Percentiles rank a stretch among this genome's conserved stretches.
phyloP scores from a whole-genome alignment of 2,329 filamentous ascomycete species.

The Beauveria australis region DNA sequence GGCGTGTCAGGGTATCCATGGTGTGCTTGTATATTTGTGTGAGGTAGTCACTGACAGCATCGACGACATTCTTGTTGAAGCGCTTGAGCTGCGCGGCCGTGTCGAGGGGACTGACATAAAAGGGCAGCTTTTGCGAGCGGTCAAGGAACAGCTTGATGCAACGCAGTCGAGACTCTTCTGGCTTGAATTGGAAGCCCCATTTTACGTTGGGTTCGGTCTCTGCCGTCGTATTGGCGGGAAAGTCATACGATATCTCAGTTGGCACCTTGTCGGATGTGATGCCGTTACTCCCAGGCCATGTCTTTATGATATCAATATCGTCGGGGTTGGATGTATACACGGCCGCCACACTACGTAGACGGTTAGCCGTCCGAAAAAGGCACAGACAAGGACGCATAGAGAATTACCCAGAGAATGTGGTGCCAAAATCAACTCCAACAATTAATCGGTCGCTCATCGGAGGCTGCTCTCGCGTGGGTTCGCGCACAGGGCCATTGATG shows the following conservation, averaged over 20 bases:
- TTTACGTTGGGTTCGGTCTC: constrained; percentile 45
- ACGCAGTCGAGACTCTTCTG: constrained; percentile 65
- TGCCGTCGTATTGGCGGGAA: constrained; percentile 20
- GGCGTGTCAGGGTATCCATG: constrained; percentile 64
- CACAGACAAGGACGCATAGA: background rate
- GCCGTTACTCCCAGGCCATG: constrained; percentile 74
- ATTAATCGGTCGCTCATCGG: constrained; percentile 57
- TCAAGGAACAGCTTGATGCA: constrained; percentile 84
- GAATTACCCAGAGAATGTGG: constrained; percentile 70
- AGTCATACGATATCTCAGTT: constrained; percentile 63
- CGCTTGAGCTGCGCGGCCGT: constrained; percentile 68
- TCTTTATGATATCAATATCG: constrained; percentile 77
- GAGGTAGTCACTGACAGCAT: constrained; percentile 73
- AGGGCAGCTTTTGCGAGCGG: constrained; percentile 69
- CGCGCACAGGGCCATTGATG: constrained; percentile 53
- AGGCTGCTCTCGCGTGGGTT: constrained; percentile 43
- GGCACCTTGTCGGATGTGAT: constrained; percentile 86
- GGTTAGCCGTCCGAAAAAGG: background rate
- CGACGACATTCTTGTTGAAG: constrained; percentile 67
- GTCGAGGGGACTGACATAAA: constrained; percentile 71
- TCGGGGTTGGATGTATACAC: constrained; percentile 70
- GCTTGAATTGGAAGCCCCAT: constrained; percentile 80
- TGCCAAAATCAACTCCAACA: constrained; percentile 75
- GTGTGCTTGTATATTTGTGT: constrained; percentile 69
- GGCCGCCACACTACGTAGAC: constrained; percentile 46